phyloP scores from a whole-genome alignment of 2,329 filamentous ascomycete species.

The Penicillium sclerotiorum region DNA sequence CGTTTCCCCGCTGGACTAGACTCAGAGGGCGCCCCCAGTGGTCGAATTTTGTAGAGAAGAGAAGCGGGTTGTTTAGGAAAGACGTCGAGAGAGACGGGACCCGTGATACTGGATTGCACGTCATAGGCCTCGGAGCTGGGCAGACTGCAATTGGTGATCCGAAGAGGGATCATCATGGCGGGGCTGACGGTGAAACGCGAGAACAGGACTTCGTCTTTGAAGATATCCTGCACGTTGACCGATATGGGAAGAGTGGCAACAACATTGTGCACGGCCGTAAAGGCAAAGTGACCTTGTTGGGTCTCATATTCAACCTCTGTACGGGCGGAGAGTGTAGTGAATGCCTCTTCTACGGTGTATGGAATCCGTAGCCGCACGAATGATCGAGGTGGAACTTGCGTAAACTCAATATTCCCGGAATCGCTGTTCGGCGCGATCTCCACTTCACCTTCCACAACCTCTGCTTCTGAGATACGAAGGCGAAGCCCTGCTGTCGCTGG shows the following conservation, averaged over 20 bases:
- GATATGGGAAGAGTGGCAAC: slow-evolving; percentile 79
- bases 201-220: slow-evolving; percentile 79
- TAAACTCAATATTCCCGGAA: slow-evolving; percentile 51
- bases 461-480: slow-evolving; percentile 56
- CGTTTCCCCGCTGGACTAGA: slow-evolving; percentile 26
- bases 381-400: slow-evolving; percentile 31
- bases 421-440: slow-evolving; percentile 46
- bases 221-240: slow-evolving; percentile 95
- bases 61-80: slow-evolving; percentile 82
- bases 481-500: slow-evolving; percentile 64
- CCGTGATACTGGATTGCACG: slow-evolving; percentile 52
- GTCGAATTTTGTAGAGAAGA: slow-evolving; percentile 74
- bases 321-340: slow-evolving; percentile 70
- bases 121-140: slow-evolving; percentile 68
- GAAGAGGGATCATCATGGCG: slow-evolving; percentile 72
- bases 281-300: slow-evolving; percentile 64
- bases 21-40: slow-evolving; percentile 21
- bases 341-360: slow-evolving; percentile 79
- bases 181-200: slow-evolving; percentile 91
- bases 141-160: slow-evolving; percentile 71
- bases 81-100: slow-evolving; percentile 57
- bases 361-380: slow-evolving; percentile 63
- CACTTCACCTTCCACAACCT: slow-evolving; percentile 45
- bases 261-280: slow-evolving; percentile 64
- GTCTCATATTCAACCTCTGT: slow-evolving; percentile 78